Percentiles rank a stretch among this genome's conserved stretches.
Evolutionary conservation across 2,329 filamentous ascomycete genomes (phyloP).

Genomic region (Anisogramma anomala): DNA sequence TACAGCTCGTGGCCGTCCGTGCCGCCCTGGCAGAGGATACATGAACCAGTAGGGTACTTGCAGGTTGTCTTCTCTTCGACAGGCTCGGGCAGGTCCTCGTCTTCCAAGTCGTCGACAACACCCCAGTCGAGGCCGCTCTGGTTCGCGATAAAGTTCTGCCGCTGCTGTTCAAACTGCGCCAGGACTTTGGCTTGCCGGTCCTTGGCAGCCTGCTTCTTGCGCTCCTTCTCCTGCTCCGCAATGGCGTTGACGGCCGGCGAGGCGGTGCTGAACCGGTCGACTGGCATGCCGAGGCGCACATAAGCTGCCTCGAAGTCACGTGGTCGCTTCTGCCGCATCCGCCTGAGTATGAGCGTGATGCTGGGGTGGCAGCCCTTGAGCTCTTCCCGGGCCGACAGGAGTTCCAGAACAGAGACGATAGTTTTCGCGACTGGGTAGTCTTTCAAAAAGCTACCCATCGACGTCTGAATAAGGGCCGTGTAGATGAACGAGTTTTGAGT

Average conservation of each 20-base stretch:
- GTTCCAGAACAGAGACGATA: conserved; percentile 51
- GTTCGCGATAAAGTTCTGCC: conserved; percentile 85
- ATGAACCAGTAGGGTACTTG: conserved; percentile 87
- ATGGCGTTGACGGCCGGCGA: conserved; percentile 60
- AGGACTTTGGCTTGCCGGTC: conserved; percentile 89
- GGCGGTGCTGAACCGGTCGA: conserved; percentile 69
- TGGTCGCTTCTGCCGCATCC: conserved; percentile 74
- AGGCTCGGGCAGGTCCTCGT: conserved; percentile 47
- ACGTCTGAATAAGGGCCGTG: conserved; percentile 54
- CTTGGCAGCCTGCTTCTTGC: conserved; percentile 81
- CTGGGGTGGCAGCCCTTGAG: conserved; percentile 78
- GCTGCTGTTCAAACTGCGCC: conserved; percentile 96
- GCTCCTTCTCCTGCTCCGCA: conserved; percentile 61
- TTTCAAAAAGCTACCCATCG: conserved; percentile 48
- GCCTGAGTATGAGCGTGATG: conserved; percentile 69
- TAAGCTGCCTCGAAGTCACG: conserved; percentile 60
- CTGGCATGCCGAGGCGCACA: conserved; percentile 49
- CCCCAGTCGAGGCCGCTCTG: conserved; percentile 85
- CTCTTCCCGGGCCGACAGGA: conserved; percentile 55
- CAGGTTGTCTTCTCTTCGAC: conserved; percentile 63
- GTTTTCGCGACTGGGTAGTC: conserved; percentile 47
- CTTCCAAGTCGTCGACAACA: conserved; percentile 65
- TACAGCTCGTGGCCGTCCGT: conserved; percentile 81
- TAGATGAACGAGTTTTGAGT: conserved; percentile 57
- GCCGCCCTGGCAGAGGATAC: conserved; percentile 93